A percentile compares a stretch with the other conserved stretches of the same genome.
Evolutionary conservation across 192 early-diverging fungal genomes (phyloP).

Genomic region (Podila verticillata): DNA sequence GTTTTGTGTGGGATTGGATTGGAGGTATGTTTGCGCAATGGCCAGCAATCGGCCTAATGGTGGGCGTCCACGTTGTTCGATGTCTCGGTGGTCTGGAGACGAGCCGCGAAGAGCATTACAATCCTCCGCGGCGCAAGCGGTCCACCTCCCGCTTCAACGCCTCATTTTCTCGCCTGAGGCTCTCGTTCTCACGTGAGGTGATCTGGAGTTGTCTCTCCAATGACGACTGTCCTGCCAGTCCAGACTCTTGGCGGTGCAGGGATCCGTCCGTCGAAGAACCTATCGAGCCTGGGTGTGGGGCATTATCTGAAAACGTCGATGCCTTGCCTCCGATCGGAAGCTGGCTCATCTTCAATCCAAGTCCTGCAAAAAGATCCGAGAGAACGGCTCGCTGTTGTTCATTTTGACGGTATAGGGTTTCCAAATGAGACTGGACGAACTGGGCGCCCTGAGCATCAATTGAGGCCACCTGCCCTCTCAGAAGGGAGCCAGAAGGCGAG

Average conservation of each 20-base stretch:
- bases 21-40: too few relatives aligned
- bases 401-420: constrained; percentile 57
- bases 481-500: constrained; percentile 50
- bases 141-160: constrained; percentile 33
- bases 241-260: constrained; percentile 11
- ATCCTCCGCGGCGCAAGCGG: constrained; percentile 32
- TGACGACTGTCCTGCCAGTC: constrained; percentile 3
- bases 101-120: not conserved
- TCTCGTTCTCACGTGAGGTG: constrained; percentile 30
- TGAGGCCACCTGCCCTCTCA: constrained; percentile 39
- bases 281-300: not conserved
- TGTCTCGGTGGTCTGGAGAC: too few relatives aligned
- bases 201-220: constrained; percentile 37
- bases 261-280: constrained; percentile 5
- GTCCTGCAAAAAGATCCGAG: constrained; percentile 36
- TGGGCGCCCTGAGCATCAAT: constrained; percentile 19
- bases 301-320: not conserved
- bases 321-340: constrained; percentile 1
- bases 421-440: constrained; percentile 41
- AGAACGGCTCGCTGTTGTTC: constrained; percentile 55
- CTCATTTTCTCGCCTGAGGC: constrained; percentile 22
- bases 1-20: too few relatives aligned
- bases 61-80: too few relatives aligned
- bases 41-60: too few relatives aligned
- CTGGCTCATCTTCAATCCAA: constrained; percentile 20